Base-by-base conservation (phyloP, 306 rosid genomes). In the Acacia confusa region DNA sequence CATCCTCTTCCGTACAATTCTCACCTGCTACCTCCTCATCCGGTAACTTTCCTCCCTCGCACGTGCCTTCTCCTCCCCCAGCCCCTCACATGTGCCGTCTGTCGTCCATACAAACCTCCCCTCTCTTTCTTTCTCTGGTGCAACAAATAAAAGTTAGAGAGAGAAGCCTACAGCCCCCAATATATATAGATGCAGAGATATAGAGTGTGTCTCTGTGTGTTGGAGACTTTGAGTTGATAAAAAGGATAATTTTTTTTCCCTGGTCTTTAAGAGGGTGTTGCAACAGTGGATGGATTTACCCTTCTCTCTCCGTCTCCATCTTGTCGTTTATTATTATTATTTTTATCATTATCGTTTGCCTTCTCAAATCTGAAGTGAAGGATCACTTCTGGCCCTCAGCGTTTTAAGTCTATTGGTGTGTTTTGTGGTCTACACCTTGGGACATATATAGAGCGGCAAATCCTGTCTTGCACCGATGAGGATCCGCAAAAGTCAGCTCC, bases 1-100 rank as follows among this genome's bases (percentile, higher is more conserved):
- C 95, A 89, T 78, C 82, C 74, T 78, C 88, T 91, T 92, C 97
- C 95, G 97, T 89, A 92, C 98, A 47, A 81, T 40, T 44, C 86
- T 61, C 87, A 83, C 86, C 11, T 53, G 2, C 32, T 69, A 69
- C 53, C 53, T 11, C 47, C 52, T 69, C 32, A 41, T 41, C 74
- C 74, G 53, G 74, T 69, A 20, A 40, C 74, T 15, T 20, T 7
- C 52, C 20, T 12, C 55, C 10, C 6, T 68, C 86, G 41, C 89
- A 81, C 86, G 89, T 82, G 86, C 83, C 53, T 1, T 38, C 2
- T 41, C 4, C 48, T 65, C 16, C 70, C 25, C 6, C 7, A 13
- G 1, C 13, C 17, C 22, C 28, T n/a, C 88, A 63, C 81, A 78
- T 85, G 85, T 77, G 84, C 63, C n/a, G 40, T 61, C 84, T 48